Conservation (phyloP, 352 stramenopile species). For the Globisporangium canariense region DNA sequence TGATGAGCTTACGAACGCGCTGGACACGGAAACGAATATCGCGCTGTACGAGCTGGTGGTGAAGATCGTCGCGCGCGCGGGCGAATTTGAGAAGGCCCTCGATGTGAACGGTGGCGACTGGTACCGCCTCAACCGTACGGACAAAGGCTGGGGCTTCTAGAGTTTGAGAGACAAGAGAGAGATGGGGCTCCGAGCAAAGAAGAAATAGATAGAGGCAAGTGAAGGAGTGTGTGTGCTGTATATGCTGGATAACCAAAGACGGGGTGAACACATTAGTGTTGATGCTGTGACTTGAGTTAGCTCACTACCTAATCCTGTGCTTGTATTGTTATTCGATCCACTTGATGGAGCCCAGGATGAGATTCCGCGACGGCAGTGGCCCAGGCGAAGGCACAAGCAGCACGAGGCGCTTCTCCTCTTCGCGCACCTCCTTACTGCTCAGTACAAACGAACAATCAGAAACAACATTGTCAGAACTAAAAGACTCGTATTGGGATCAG, state of each 20-base stretch:
- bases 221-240: constrained; percentile 5
- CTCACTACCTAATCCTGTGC: neutral
- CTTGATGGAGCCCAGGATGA: constrained; percentile 82
- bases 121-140: constrained; percentile 78
- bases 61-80: constrained; percentile 75
- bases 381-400: constrained; percentile 81
- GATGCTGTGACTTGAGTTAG: neutral
- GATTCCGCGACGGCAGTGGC: constrained; percentile 70
- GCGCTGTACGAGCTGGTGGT: constrained; percentile 81
- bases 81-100: constrained; percentile 82
- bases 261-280: constrained; percentile 5
- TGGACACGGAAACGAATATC: constrained; percentile 62
- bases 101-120: constrained; percentile 82
- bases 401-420: constrained; percentile 75
- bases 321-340: constrained; percentile 60
- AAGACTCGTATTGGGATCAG: no score
- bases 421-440: constrained; percentile 68
- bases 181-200: neutral
- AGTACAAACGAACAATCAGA: neutral
- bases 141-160: constrained; percentile 56
- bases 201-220: constrained; percentile 5
- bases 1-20: constrained; percentile 53
- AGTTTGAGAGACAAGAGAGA: neutral
- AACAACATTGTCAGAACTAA: neutral
- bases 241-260: constrained; percentile 5